Conservation (phyloP, 495 filamentous ascomycete species). For the Aspergillus affinis region DNA sequence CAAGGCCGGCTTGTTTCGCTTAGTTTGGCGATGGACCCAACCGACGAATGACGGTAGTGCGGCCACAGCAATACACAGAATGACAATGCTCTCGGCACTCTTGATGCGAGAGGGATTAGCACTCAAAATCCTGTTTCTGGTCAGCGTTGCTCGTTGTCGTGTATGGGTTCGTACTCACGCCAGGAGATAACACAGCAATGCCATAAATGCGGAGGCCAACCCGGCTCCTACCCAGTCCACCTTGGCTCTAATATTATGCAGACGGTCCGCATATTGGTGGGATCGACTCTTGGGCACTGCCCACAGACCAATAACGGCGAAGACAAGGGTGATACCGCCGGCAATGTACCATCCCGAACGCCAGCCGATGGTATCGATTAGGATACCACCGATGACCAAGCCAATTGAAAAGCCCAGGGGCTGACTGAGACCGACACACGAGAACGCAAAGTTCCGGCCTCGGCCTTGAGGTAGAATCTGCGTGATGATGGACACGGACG, state of each 20-base stretch:
- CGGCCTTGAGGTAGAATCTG: conserved; percentile 38
- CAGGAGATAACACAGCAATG: conserved; percentile 42
- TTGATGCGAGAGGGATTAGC: conserved; percentile 36
- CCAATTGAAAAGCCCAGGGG: conserved; percentile 53
- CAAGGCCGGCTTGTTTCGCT: conserved; percentile 41
- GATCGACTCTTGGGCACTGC: conserved; percentile 25
- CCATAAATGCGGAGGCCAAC: conserved; percentile 40
- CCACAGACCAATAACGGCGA: conserved; percentile 34
- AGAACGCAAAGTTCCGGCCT: conserved; percentile 49
- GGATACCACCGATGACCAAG: conserved; percentile 51
- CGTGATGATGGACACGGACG: conserved; percentile 47
- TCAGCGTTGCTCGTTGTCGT: neutral
- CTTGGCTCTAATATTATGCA: conserved; percentile 24
- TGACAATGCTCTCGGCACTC: conserved; percentile 34
- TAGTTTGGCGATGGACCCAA: conserved; percentile 49
- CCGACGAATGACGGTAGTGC: conserved; percentile 45
- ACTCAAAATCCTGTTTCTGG: conserved; percentile 34
- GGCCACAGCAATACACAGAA: conserved; percentile 36
- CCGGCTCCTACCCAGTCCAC: conserved; percentile 52
- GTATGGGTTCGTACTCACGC: conserved; percentile 21
- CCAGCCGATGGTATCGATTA: conserved; percentile 49
- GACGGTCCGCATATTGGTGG: conserved; percentile 6
- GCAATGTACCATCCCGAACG: conserved; percentile 46
- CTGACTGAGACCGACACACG: conserved; percentile 44
- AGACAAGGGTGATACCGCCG: conserved; percentile 33